Base-by-base conservation (phyloP, 129 eudicot genomes). In the Flaveria ramosissima region DNA sequence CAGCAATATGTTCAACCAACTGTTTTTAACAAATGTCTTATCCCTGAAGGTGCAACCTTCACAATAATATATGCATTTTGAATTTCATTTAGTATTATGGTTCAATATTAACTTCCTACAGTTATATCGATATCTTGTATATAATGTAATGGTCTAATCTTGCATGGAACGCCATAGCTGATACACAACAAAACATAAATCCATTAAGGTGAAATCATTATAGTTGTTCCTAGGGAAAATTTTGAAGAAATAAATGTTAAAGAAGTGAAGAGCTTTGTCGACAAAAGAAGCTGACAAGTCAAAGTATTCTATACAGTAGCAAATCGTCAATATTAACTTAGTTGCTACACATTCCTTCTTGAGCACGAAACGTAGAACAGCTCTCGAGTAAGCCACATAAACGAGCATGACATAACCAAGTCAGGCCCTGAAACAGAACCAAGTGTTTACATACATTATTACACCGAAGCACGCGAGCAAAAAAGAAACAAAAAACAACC, bases 1-100 rank as follows among this genome's bases (percentile, higher is more conserved):
- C 48, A 19, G 46, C 36, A 9, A 2, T 23, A 9, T 59, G 16
- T 59, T 30, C 32, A 21, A 20, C 65, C 36, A 59, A 59, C 36
- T 59, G 14, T 59, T 20, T 20, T 1, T 57, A 68, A 41, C 67
- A 24, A 56, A 21, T 17, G 55, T 39, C 69, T 17, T 55, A 1
- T 77, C 19, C 42, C 5, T 9, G 30, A 67, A 68, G 74, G 62
- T 66, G 72, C 66, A 21, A 68, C 57, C 69, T 69, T 68, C 13
- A 42, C 61, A 68, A 77, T 68, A 78, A 78, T 59, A 78, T 48
- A 13, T 77, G 41, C 42, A 57, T 21, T 70, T 78, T 71, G 8
- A 59, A 78, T 21, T 43, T 75, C 6, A 52, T 52, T 52, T 48
- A 13, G 15, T 47, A 3, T 47, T 48, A 48, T 13, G 17, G n/a